Evolutionary conservation across 805 yeast genomes (phyloP), one percentile per base, ranked within the genome.

Genomic region (Hanseniaspora lindneri): DNA sequence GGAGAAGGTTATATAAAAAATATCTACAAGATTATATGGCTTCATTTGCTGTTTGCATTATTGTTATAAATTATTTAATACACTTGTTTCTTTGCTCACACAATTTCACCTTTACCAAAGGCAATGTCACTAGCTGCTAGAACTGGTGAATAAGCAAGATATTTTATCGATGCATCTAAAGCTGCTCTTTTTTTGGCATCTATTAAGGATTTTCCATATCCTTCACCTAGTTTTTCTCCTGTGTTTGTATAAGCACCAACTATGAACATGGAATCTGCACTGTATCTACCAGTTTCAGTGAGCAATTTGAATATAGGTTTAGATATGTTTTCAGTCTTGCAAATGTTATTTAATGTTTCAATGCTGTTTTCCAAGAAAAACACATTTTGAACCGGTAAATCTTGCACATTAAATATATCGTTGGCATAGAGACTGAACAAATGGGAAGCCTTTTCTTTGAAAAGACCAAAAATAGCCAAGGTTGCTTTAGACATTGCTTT

Each of bases 181-280:
- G 87, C 84, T 30, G 96, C 92, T 64, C 95, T 77, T 35, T 86
- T 82, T 66, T 87, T 84, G 30, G 96, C 96, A 66, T 92, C 97
- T 54, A 75, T 76, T 58, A 92, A 69, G 25, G 94, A 83, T 6
- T 94, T 71, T 32, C 97, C 99, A 60, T 83, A 86, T 36, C 96
- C 96, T 65, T 92, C 96, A 44, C 96, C 96, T 49, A 92, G 70
- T 65, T 85, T 79, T 54, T 77, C 77, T 25, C 43, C 52, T 13
- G 72, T 71, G 30, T 96, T 97, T 51, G 83, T 72, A 64, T 87
- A 92, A 1, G 85, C 92, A 44, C 96, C 97, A 29, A 89, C 94
- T 13, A 89, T 82, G 56, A 76, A 92, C 33, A 87, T 80, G 21
- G 98, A 94, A 41, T 83, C 77, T 51, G 76, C 73, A 2, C 95